Conservation (phyloP, 768 basidiomycete genomes). For the Jaapia argillacea region DNA sequence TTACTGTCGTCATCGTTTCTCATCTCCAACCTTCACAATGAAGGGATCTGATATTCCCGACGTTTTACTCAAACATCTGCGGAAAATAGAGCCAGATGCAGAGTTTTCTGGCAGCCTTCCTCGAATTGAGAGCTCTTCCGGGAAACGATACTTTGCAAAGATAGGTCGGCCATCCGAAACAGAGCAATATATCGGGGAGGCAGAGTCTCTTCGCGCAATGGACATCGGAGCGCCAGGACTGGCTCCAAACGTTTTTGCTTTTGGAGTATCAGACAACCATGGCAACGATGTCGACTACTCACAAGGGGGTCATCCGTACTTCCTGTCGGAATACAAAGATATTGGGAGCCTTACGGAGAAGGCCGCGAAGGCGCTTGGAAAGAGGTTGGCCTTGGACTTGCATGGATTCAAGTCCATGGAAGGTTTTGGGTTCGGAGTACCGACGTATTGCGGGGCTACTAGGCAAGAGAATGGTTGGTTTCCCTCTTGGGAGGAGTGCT, state of each 20-base stretch:
- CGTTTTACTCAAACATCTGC: constrained; percentile 33
- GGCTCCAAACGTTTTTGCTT: constrained; percentile 46
- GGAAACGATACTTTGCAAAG: constrained; percentile 54
- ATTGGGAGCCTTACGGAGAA: constrained; percentile 33
- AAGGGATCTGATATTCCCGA: constrained; percentile 4
- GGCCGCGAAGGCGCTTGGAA: constrained; percentile 42
- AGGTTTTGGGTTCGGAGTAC: constrained; percentile 62
- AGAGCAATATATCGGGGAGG: constrained; percentile 65
- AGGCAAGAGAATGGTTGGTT: constrained; percentile 66
- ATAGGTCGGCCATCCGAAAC: constrained; percentile 36
- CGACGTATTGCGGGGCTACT: constrained; percentile 72
- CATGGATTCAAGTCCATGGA: constrained; percentile 42
- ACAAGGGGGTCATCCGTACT: constrained; percentile 39
- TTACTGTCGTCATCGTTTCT: too few relatives aligned
- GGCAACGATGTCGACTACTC: constrained; percentile 15
- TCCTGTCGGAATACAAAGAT: constrained; percentile 69
- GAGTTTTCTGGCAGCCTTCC: constrained; percentile 38
- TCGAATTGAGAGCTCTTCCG: constrained; percentile 44
- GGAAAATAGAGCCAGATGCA: constrained; percentile 37
- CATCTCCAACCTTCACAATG: too few relatives aligned
- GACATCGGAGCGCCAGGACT: constrained; percentile 55
- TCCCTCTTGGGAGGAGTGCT: constrained; percentile 63
- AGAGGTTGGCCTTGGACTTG: constrained; percentile 56
- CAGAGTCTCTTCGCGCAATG: constrained; percentile 57
- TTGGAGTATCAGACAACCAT: constrained; percentile 25